A percentile compares a stretch with the other conserved stretches of the same genome.
These are phyloP conservation scores for Suillus plorans DNA, from an alignment of 768 basidiomycete genomes.

Conservation along the genomic window DNA sequence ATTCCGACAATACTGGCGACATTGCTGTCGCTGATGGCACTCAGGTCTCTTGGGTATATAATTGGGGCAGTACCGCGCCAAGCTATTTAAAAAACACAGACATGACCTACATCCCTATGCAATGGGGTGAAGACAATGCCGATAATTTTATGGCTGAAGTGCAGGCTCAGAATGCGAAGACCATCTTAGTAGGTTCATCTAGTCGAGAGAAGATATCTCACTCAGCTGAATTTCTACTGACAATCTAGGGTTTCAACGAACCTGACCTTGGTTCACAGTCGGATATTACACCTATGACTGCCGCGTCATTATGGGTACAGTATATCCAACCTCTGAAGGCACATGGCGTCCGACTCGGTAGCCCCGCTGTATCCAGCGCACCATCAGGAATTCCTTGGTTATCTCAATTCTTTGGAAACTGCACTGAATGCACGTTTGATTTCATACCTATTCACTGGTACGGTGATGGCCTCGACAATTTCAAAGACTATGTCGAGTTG, in stretches of 20 bases:
- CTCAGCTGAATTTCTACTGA: background rate
- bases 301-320: conserved; percentile 38
- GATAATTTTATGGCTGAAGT: conserved; percentile 40
- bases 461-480: conserved; percentile 31
- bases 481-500: conserved; percentile 33
- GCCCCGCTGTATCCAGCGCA: conserved; percentile 36
- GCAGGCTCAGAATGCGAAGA: conserved; percentile 21
- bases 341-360: conserved; percentile 33
- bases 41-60: conserved; percentile 15
- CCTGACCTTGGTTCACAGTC: conserved; percentile 40
- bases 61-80: conserved; percentile 38
- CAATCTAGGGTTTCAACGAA: conserved; percentile 36
- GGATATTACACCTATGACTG: conserved; percentile 43
- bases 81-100: conserved; percentile 38
- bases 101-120: conserved; percentile 52
- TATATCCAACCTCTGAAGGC: conserved; percentile 36
- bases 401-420: conserved; percentile 32
- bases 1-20: conserved; percentile 6
- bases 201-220: background rate
- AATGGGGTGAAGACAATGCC: conserved; percentile 46
- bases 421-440: conserved; percentile 45
- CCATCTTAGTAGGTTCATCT: conserved; percentile 8
- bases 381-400: conserved; percentile 35
- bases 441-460: conserved; percentile 53
- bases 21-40: conserved; percentile 9